Conservation (phyloP, 805 yeast genomes). For the Blastobotrys americana region DNA sequence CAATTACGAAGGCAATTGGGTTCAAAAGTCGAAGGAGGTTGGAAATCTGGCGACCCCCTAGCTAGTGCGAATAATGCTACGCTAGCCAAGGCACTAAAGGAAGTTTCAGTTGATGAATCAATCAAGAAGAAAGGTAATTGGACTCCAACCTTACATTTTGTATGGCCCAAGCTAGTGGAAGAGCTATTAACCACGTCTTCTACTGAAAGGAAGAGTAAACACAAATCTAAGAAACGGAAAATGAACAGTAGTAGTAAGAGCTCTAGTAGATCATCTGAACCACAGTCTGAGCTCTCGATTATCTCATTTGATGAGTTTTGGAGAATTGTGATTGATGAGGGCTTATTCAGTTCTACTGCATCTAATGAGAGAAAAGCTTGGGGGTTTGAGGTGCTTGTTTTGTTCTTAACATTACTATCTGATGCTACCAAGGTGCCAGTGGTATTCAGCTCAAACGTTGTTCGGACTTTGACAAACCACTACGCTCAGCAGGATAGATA, state of each 20-base stretch:
- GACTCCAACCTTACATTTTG: constrained; percentile 69
- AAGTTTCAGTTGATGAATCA: constrained; percentile 29
- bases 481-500: constrained; percentile 56
- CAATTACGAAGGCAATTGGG: neutral
- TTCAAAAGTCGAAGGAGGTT: constrained; percentile 23
- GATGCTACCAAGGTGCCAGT: constrained; percentile 15
- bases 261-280: constrained; percentile 11
- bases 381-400: constrained; percentile 69
- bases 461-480: constrained; percentile 72
- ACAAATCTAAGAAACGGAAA: constrained; percentile 35
- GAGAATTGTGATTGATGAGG: constrained; percentile 72
- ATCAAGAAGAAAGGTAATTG: constrained; percentile 38
- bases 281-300: constrained; percentile 9
- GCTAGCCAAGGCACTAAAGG: constrained; percentile 52
- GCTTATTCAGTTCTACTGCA: constrained; percentile 65
- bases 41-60: constrained; percentile 77
- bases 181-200: constrained; percentile 25
- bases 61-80: constrained; percentile 56
- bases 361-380: constrained; percentile 81
- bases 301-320: constrained; percentile 60
- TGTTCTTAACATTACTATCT: constrained; percentile 34
- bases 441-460: constrained; percentile 41
- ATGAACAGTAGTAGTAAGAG: constrained; percentile 19
- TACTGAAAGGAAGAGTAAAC: constrained; percentile 20
- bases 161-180: constrained; percentile 56